Evolutionary conservation across 1,284 basidiomycete genomes (phyloP), one percentile per base, ranked within the genome.

Genomic region (Sanghuangporus sanghuang): DNA sequence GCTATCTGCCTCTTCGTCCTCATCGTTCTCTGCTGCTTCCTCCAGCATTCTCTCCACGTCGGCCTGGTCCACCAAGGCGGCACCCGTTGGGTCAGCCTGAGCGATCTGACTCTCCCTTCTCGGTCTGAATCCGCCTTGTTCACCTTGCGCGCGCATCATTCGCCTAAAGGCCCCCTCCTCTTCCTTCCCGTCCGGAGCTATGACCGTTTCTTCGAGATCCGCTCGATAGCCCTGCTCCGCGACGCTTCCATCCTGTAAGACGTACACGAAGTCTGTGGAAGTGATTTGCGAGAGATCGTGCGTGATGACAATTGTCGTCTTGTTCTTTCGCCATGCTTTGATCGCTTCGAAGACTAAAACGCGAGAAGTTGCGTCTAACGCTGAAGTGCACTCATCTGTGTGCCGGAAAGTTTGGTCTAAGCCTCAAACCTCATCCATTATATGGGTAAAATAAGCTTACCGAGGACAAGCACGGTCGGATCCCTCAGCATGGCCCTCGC

Each of bases 281-380:
- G 78, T 78, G 68, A 99, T 92, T 70, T 95, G 92, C 0, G 89
- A 89, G 11, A 98, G 84, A 71, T 98, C 96, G 74, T 98, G 96
- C 0, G 96, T 98, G 76, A 98, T 97, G 65, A 98, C 89, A 71
- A 99, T 89, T 0, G 96, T 99, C 0, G 96, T 97, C 71, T 85
- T 88, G 74, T 92, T 90, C 27, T 74, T 75, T 21, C 95, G 82
- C 92, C 94, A 96, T 18, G 76, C 75, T 71, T 92, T 92, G 76
- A 98, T 84, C 0, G 94, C 93, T 67, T 93, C 90, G 68, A 94
- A 94, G 8, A 98, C 94, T 48, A 95, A 83, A 42, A 94, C 80
- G 23, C 95, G 89, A 2, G 94, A 92, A 0, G 90, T 91, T 21
- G 89, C 85, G 76, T 99, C 97, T 63, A 99, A 84, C 5, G 96